Base-by-base conservation (phyloP, 148 eudicot genomes). In the Dysphania ambrosioides region DNA sequence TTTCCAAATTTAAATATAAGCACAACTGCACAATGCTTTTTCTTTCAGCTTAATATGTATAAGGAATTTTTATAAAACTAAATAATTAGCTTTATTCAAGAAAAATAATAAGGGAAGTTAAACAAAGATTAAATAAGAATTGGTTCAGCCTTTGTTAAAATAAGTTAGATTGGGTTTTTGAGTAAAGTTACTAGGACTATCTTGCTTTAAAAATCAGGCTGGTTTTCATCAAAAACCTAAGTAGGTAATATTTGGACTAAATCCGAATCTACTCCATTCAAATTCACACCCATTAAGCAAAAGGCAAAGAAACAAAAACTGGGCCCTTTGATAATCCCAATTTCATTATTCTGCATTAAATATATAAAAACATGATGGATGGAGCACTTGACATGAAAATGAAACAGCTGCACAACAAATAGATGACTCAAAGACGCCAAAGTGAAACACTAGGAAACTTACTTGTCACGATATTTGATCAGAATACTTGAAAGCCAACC, bases 401-500 rank as follows among this genome's bases (percentile, higher is more conserved):
- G 7, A 35, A 74, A 47, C 55, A 24, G 47, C 35, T 35, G 23
- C 18, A 61, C 49, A 35, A 59, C 36, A 66, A 24, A 72, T 15
- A 4, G 12, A 53, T 23, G 21, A 23, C 44, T 2, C n/a, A 24
- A 24, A 29, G 42, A 34, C 0, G 26, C 19, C 27, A 2, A n/a
- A 12, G 10, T 1, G 26, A 31, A 13, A 19, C 19, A n/a, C 31
- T 21, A 63, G 56, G 66, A 61, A 71, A 75, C 89, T 86, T 85
- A 92, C 97, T 92, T 90, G 27, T 92, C 89, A 70, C 87, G 90
- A 73, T 86, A 82, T 65, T 77, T 85, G 69, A 88, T 84, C 74
- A 92, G 80, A 49, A 84, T 88, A 72, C 92, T 81, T 41, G 95
- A 72, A 79, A 92, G 93, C 97, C 97, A 92, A 68, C 97, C 95